Percentiles rank a stretch among this genome's conserved stretches.
phyloP scores from a whole-genome alignment of 495 filamentous ascomycete genomes.

The Xylaria venustula region DNA sequence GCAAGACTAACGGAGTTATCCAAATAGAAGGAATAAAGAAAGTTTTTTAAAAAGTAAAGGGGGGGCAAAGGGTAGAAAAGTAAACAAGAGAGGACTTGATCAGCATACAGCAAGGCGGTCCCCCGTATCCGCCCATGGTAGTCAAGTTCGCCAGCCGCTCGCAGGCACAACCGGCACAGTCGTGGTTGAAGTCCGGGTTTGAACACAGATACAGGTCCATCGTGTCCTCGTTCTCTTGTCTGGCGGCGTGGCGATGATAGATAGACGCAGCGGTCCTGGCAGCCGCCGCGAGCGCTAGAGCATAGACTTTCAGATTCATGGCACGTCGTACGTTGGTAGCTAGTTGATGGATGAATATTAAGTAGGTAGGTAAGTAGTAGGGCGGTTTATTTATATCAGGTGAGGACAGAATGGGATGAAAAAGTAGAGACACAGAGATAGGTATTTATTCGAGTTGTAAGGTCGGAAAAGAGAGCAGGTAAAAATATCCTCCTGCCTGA shows the following conservation, averaged over 20 bases:
- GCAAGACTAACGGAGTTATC: too few species aligned
- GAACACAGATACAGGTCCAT: conserved; percentile 21
- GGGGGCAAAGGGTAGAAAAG: not conserved
- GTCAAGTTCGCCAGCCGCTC: conserved; percentile 12
- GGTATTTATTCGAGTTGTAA: too few species aligned
- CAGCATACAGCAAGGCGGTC: conserved; percentile 23
- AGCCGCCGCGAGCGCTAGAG: not conserved
- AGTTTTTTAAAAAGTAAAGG: too few species aligned
- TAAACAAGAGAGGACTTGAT: not conserved
- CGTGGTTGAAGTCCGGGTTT: conserved; percentile 21
- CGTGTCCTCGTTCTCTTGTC: conserved; percentile 17
- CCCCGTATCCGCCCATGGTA: conserved; percentile 12
- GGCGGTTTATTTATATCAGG: not conserved
- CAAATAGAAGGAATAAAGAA: too few species aligned
- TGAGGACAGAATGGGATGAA: not conserved
- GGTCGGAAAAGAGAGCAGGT: too few species aligned
- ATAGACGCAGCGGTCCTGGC: not conserved
- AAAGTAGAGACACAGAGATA: not conserved
- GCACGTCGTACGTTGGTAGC: not conserved
- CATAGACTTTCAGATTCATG: conserved; percentile 9
- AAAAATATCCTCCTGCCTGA: too few species aligned
- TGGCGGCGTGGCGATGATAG: not conserved
- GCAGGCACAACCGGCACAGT: conserved; percentile 19
- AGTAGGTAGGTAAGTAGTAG: not conserved
- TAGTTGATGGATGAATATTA: not conserved